Base-by-base conservation (phyloP, 176 grass and related monocot genomes). In the Bromus sterilis region DNA sequence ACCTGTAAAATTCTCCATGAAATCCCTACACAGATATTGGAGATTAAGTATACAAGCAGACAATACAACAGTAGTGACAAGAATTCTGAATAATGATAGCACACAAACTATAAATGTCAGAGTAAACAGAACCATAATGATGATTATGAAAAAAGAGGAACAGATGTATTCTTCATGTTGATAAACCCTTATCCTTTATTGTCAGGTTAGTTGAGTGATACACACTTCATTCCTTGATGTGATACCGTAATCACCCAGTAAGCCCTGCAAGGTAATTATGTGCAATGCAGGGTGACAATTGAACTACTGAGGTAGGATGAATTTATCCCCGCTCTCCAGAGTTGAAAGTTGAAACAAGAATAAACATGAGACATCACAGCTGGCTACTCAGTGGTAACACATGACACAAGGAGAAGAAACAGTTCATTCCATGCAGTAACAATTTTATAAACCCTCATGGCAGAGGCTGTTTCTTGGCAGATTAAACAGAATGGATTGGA, bases 381-480 rank as follows among this genome's bases (percentile, higher is more conserved):
- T 82, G 83, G 83, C 44, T 13, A 73, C 28, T 40, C 46, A 82
- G 78, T 86, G 88, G 66, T 82, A 73, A 89, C 78, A 89, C 83
- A 86, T 86, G 83, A 80, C 64, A 75, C 32, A 81, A 11, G 36
- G 87, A 69, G 83, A 80, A 82, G 78, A 26, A 79, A 71, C 88
- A 82, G 74, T 86, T 82, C 79, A 86, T 89, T 86, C 83, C 83
- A 82, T 89, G 88, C 83, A 66, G 83, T 86, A 82, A 82, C 74
- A 86, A 86, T 86, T 78, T 15, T 82, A 74, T 74, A 86, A 86
- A 58, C 64, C 73, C 44, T 66, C 35, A 71, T 82, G 83, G 44
- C 83, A 89, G 83, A 82, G 66, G 44, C 74, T 86, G 83, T 78
- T 89, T 76, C 72, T 73, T 89, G 72, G 66, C 64, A 78, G 66